These are phyloP conservation scores for Ceratobasidium papillatum DNA, from an alignment of 1,284 basidiomycete species.

Conservation along the genomic window DNA sequence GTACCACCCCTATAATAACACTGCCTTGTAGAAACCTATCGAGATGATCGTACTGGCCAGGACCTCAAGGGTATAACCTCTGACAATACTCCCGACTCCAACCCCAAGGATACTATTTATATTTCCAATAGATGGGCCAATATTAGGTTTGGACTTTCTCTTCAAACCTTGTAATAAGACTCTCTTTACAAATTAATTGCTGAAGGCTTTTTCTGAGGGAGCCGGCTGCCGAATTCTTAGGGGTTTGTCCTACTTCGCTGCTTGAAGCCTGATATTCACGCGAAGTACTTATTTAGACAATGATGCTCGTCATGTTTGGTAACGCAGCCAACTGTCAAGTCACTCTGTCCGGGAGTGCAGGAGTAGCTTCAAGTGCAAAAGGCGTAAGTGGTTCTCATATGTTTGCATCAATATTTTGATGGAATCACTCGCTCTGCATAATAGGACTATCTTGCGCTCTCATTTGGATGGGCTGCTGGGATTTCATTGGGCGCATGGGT, in stretches of 20 bases:
- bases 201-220: constrained; percentile 57
- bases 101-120: constrained; percentile 9
- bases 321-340: constrained; percentile 70
- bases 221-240: constrained; percentile 73
- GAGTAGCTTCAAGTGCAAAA: constrained; percentile 61
- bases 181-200: background rate
- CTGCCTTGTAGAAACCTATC: too few relatives aligned
- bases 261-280: too few relatives aligned
- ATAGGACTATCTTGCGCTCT: constrained; percentile 67
- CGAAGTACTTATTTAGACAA: too few relatives aligned
- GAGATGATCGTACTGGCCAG: too few relatives aligned
- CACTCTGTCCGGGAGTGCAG: constrained; percentile 62
- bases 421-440: background rate
- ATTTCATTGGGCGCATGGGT: constrained; percentile 73
- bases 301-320: constrained; percentile 73
- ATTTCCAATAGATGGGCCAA: constrained; percentile 24
- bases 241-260: constrained; percentile 46
- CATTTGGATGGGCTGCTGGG: constrained; percentile 73
- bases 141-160: background rate
- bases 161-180: background rate
- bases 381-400: constrained; percentile 64
- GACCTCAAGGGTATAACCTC: background rate
- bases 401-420: background rate
- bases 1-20: too few relatives aligned
- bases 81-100: background rate